Evolutionary conservation across 208 protist species (phyloP).

Genomic region (Leishmania turanica): DNA sequence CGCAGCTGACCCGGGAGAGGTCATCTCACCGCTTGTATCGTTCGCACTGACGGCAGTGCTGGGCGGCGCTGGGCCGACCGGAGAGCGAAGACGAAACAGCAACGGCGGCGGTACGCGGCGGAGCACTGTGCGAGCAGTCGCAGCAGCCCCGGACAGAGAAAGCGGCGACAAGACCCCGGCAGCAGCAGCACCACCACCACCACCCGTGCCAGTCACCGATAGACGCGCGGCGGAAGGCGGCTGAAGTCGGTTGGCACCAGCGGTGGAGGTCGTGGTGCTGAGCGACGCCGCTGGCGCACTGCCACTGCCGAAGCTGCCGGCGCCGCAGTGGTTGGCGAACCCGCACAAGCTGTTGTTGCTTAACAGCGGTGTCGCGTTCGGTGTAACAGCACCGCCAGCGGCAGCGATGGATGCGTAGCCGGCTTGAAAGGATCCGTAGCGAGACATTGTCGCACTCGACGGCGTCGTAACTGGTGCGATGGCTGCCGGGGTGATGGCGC

Average conservation of each 20-base stretch:
- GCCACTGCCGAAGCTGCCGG: not conserved
- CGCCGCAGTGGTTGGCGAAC: not conserved
- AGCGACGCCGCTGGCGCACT: not conserved
- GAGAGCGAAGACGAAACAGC: slow-evolving; percentile 11
- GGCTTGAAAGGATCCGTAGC: not conserved
- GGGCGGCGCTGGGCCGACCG: not conserved
- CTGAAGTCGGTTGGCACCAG: not conserved
- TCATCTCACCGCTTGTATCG: not conserved
- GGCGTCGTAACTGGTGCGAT: not conserved
- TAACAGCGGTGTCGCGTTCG: not conserved
- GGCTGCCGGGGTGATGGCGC: not conserved
- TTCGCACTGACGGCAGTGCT: not conserved
- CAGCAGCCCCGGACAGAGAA: not conserved
- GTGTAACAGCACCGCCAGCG: not conserved
- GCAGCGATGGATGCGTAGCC: not conserved
- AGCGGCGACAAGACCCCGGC: not conserved
- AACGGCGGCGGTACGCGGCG: slow-evolving; percentile 18
- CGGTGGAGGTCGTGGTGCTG: not conserved
- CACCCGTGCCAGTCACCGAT: not conserved
- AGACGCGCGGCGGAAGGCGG: not conserved
- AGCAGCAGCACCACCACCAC: not conserved
- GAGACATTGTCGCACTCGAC: not conserved
- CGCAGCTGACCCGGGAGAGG: slow-evolving; percentile 6
- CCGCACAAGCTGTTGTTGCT: slow-evolving; percentile 10
- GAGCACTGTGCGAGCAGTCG: not conserved